Evolutionary conservation across 2,329 filamentous ascomycete genomes (phyloP), one percentile per base, ranked within the genome.

Genomic region (Xylaria sp.): DNA sequence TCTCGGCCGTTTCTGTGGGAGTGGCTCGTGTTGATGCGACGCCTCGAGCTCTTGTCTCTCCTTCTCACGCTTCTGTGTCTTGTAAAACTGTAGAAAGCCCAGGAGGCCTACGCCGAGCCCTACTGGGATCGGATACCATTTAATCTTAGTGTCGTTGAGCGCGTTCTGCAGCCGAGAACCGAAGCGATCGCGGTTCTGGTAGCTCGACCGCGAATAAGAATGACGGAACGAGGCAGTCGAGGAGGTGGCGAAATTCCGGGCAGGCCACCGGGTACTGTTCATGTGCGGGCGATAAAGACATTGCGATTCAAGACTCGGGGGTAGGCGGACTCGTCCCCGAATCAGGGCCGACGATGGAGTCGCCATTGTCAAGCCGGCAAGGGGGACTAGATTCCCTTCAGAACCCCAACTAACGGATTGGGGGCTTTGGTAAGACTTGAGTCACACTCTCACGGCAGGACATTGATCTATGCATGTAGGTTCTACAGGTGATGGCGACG

Each of bases 111-210:
- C 87, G 61, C 92, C 92, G 19, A 96, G 80, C 30, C 88, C 90
- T 58, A 96, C 84, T 19, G 92, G 92, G 67, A 97, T 96, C 52
- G 90, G 90, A 74, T 92, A 91, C 92, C 92, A 97, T 78, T 90
- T 85, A 63, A 94, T 81, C 73, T 80, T 83, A 64, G 77, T 79
- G 66, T 79, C 79, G 63, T 75, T 77, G 55, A 81, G 72, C 48
- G 80, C 79, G 60, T 76, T 76, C 30, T 79, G 76, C 58, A 84
- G 74, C 34, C 80, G 78, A 53, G 80, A 78, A 35, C 80, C 78
- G 72, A 83, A 83, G 59, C 76, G 76, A 9, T 72, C 70, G 51
- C 65, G 66, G 47, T 68, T 63, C 55, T 71, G 69, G 44, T 76
- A 79, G 63, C 78, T 73, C 63, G 76, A 76, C 58, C 77, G 76